Base-by-base conservation (phyloP, 139 green algal species). In the Coelastrella sp. region DNA sequence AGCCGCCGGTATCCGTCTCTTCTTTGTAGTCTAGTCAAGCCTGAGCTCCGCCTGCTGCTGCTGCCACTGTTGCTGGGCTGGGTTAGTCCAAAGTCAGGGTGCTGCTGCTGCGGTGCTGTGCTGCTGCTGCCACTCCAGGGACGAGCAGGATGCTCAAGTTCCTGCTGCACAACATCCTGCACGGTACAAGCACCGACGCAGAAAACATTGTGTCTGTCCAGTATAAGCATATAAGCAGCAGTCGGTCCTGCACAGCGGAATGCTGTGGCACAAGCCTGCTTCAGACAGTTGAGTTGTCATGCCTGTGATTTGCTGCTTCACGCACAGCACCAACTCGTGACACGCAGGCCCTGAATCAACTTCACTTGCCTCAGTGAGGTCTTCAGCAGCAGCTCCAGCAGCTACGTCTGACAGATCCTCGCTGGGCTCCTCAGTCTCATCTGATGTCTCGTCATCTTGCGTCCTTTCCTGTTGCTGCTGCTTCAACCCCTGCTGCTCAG, bases 31-130 rank as follows among this genome's bases (percentile, higher is more conserved):
- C 23, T 80, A 7, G 7, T 58, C 23, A 80, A 80, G 23, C 74
- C 74, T 80, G 74, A 59, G 74, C 74, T 80, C 11, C 74, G 8
- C 10, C 74, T 58, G 74, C 74, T 80, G 74, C 74, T 80, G 13
- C 58, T 4, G 16, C 23, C 58, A 23, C 8, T 58, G 74, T 23
- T 17, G 19, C 23, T 76, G 68, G 68, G 6, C 68, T 76, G 4
- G 7, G 68, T 76, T 3, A 76, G 68, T 22, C 68, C 3, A 3
- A 76, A 81, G 6, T 59, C 23, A 59, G 68, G 68, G 16, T 80
- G 74, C 74, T 80, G 74, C 74, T 80, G 79, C 20, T 58, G 57
- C 79, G 71, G 68, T 23, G 17, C 68, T 76, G 68, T 76, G 5
- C 68, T 76, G 68, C 68, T 76, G 68, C 68, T 32, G 68, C 68